Evolutionary conservation across 805 yeast genomes (phyloP).

Genomic region (Starmerella geochares): DNA sequence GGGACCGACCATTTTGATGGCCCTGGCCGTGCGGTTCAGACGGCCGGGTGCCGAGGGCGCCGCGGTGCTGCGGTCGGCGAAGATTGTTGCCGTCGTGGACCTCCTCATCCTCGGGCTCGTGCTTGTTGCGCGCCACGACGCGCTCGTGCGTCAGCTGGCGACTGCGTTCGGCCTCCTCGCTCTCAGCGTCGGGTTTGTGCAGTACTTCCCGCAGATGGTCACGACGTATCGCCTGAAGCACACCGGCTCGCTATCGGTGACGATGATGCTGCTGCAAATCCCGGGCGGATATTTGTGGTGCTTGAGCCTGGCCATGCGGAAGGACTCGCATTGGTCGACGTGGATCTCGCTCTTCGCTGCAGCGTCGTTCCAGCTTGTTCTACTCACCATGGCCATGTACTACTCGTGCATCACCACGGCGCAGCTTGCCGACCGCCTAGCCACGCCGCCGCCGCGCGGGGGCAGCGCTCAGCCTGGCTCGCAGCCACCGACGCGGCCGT

Average conservation of each 20-base stretch:
- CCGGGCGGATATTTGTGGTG: constrained; percentile 85
- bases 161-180: constrained; percentile 52
- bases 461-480: background rate
- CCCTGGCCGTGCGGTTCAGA: constrained; percentile 26
- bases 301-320: constrained; percentile 54
- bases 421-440: constrained; percentile 9
- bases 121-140: background rate
- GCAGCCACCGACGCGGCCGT: background rate
- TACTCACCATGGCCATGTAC: constrained; percentile 55
- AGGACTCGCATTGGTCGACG: constrained; percentile 75
- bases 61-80: constrained; percentile 29
- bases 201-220: constrained; percentile 68
- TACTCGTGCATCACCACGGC: constrained; percentile 23
- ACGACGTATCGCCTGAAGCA: constrained; percentile 62
- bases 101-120: constrained; percentile 16
- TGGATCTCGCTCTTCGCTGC: constrained; percentile 75
- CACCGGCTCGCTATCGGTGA: constrained; percentile 68
- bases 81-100: constrained; percentile 19
- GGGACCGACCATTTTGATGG: constrained; percentile 24
- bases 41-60: constrained; percentile 29
- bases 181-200: constrained; percentile 52
- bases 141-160: constrained; percentile 9
- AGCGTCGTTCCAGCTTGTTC: constrained; percentile 52
- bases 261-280: constrained; percentile 77
- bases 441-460: background rate